Evolutionary conservation across 306 rosid species (phyloP), one percentile per base, ranked within the genome.

Genomic region (Hippophae tibetana): DNA sequence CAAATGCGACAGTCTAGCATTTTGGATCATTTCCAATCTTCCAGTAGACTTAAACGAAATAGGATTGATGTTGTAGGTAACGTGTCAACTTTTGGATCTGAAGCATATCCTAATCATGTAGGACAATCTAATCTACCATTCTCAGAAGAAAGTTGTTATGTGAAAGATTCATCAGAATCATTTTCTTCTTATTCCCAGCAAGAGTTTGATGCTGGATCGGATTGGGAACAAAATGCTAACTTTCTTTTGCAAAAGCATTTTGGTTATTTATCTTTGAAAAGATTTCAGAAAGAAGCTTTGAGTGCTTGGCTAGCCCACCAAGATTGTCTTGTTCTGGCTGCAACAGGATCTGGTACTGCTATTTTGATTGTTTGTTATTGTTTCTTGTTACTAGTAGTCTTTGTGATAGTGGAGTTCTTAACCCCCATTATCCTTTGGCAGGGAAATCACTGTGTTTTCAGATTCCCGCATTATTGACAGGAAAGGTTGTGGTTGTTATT

Each of bases 391-490:
- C 52, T 43, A 26, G 43, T 72, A 43, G 60, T 55, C 38, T 58
- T 43, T 59, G 46, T 46, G 72, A 49, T 52, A 42, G 58, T 57
- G 63, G 61, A 50, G n/a, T 11, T 23, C 43, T 68, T 45, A 60
- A 45, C 66, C 47, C 60, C 42, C 13, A 42, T 70, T 59, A 51
- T 51, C n/a, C 67, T 72, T 75, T 65, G 66, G 78, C 81, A 90
- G 97, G 97, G 66, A 90, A 90, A 55, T 90, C 97, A 49, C 57
- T 90, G 62, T 90, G 97, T 76, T 90, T 90, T 74, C 97, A 90
- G 87, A 67, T 90, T 71, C 97, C 97, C 53, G 90, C 95, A 52
- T 64, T 90, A 76, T 72, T 90, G 63, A 83, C 95, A 7, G 92
- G 97, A 81, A 87, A 83, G 68, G 96, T 90, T 74, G 97, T 90